Evolutionary conservation across 306 rosid genomes (phyloP), one percentile per base, ranked within the genome.

Genomic region (Sphenostylis stenocarpa): DNA sequence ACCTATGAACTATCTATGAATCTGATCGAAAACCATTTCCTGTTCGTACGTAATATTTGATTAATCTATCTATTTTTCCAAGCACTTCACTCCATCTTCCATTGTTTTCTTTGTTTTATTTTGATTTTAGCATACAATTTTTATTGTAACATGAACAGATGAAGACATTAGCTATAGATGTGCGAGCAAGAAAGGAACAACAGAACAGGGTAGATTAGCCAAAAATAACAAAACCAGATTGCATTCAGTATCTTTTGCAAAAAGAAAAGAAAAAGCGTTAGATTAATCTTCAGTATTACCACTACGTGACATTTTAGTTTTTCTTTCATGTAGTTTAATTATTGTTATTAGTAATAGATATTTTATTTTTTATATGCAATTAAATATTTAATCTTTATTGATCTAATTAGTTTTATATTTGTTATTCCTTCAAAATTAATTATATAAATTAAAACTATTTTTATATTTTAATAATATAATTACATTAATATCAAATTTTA

Each of bases 101-200:
- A 3, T 26, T 16, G 1, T 76, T 31, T 43, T n/a, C 24, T 31
- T 53, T 8, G 4, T 49, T 33, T 36, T 26, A 7, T 5, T 2
- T 2, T 3, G 16, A 76, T 51, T 29, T 28, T 13, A 15, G 29
- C 4, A n/a, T 7, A 67, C n/a, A n/a, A 23, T 21, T 28, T n/a
- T 62, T 47, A 67, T 39, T n/a, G 75, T 47, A 36, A 67, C 23
- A 5, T 14, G 39, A 49, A 62, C 47, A 62, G 49, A 7, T 19
- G 41, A 34, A 44, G 19, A 21, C 39, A 48, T 21, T 14, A 64
- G 43, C 6, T 58, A 23, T 5, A 14, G 17, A 74, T 66, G 62
- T 67, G 77, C 68, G 10, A 19, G 70, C 62, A 73, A 67, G 31
- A 43, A 24, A 66, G 36, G 45, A 73, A 78, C 44, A 20, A 39